A percentile compares a stretch with the other conserved stretches of the same genome.
These are phyloP conservation scores for Phycomyces nitens DNA, from an alignment of 192 early-diverging fungal species.

Conservation along the genomic window DNA sequence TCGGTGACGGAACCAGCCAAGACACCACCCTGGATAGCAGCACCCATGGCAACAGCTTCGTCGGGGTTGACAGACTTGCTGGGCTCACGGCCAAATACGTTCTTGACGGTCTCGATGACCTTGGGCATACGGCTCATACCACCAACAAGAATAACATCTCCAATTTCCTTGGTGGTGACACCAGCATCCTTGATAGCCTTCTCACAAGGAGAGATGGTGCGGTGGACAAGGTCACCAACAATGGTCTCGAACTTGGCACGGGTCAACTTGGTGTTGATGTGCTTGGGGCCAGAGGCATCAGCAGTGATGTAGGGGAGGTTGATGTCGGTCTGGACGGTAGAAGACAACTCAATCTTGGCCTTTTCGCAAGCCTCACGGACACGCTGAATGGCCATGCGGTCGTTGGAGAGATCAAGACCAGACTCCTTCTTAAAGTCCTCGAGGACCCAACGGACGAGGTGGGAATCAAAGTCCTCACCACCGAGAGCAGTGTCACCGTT, in stretches of 20 bases:
- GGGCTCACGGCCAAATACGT: slow-evolving; percentile 82
- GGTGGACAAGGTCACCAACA: slow-evolving; percentile 66
- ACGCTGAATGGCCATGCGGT: slow-evolving; percentile 88
- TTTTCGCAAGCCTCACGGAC: slow-evolving; percentile 90
- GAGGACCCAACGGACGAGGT: slow-evolving; percentile 67
- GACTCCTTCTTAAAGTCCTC: slow-evolving; percentile 81
- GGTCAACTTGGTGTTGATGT: slow-evolving; percentile 87
- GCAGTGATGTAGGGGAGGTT: slow-evolving; percentile 95
- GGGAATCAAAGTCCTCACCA: slow-evolving; percentile 58
- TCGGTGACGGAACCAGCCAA: slow-evolving; percentile 89
- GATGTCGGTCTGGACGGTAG: slow-evolving; percentile 88
- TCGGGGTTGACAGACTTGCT: slow-evolving; percentile 95
- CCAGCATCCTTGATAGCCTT: slow-evolving; percentile 87
- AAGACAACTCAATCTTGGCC: slow-evolving; percentile 91
- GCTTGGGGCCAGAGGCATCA: slow-evolving; percentile 86
- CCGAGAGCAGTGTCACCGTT: slow-evolving; percentile 79
- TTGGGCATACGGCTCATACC: slow-evolving; percentile 96
- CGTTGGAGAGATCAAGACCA: slow-evolving; percentile 72
- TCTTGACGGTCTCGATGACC: slow-evolving; percentile 85
- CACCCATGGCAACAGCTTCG: slow-evolving; percentile 95
- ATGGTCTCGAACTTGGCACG: slow-evolving; percentile 81
- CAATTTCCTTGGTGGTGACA: slow-evolving; percentile 68
- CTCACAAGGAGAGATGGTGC: slow-evolving; percentile 84
- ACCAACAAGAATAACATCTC: slow-evolving; percentile 94
- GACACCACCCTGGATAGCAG: slow-evolving; percentile 95